Base-by-base conservation (phyloP, 306 rosid species). In the Cercis canadensis region DNA sequence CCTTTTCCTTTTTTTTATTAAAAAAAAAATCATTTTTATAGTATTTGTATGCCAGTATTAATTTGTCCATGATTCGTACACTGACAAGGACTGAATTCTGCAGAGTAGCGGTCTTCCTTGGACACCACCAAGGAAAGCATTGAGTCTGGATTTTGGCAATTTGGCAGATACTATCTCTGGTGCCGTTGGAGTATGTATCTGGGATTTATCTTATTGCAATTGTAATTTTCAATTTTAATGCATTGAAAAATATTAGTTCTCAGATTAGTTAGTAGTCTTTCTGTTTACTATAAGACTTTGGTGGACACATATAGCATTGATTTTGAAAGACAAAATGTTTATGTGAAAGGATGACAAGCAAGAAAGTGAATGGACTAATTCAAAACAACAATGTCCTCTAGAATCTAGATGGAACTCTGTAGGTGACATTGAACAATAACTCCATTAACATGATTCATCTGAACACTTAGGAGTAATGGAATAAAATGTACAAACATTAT, bases 61-160 rank as follows among this genome's bases (percentile, higher is more conserved):
- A 14, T 4, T 37, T 70, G 47, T 72, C 17, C 18, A 24, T 37
- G 46, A 33, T 58, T 56, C 18, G 44, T 79, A 29, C 45, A 36
- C 62, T 81, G 69, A 69, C 65, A 39, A 34, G 24, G 24, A 52
- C 57, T 73, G 49, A 71, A 57, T 70, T 78, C 56, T 77, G 87
- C 96, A 91, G 97, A 89, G 49, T 73, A 91, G 97, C 40, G 85
- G 83, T 66, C 97, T 95, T 81, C 99, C 97, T 41, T 95, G 97
- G 99, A 68, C 62, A 53, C 52, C 76, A 72, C 96, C 96, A 5
- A 50, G 65, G 51, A 86, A 87, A 82, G 74, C 49, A 46, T 69
- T 78, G 73, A 59, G 89, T 76, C 63, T 92, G 53, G 90, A 82
- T 79, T 64, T 92, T 65, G 75, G 92, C 61, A 75, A 63, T 67